phyloP scores from a whole-genome alignment of 2,329 filamentous ascomycete species.

The Cordyceps fumosorosea region DNA sequence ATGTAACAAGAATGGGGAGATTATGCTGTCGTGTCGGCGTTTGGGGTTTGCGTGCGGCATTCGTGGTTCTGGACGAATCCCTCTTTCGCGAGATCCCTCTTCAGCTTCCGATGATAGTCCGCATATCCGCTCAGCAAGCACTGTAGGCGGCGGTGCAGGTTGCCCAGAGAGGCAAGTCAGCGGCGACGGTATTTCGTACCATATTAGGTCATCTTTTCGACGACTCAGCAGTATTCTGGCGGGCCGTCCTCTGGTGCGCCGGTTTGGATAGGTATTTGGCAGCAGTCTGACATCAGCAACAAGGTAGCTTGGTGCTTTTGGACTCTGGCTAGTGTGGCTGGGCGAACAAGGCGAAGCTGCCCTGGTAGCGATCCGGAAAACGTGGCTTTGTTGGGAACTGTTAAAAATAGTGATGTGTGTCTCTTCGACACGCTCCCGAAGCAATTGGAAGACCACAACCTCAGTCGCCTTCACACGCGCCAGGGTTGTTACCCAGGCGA shows the following conservation, averaged over 20 bases:
- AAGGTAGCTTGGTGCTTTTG: not conserved
- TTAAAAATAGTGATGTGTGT: not conserved
- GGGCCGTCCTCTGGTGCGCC: not conserved
- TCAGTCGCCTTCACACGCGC: too few species aligned
- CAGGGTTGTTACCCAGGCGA: too few species aligned
- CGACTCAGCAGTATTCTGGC: not conserved
- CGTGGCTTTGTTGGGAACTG: not conserved
- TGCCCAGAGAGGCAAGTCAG: slow-evolving; percentile 10
- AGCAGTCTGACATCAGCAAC: slow-evolving; percentile 9
- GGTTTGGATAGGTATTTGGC: not conserved
- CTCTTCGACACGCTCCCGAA: not conserved
- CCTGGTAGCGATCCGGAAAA: not conserved
- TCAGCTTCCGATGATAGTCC: not conserved
- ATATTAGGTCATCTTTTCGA: slow-evolving; percentile 9
- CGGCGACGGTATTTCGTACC: not conserved
- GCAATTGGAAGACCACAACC: not conserved
- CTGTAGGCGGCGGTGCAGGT: not conserved
- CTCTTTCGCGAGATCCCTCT: not conserved
- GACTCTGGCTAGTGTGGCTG: not conserved
- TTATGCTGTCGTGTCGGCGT: not conserved
- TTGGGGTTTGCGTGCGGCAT: not conserved
- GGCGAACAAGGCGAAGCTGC: not conserved
- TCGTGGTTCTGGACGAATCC: not conserved
- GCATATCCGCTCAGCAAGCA: not conserved
- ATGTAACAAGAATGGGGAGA: not conserved